Base-by-base conservation (phyloP, 352 stramenopile genomes). In the Phytophthora pluvialis region DNA sequence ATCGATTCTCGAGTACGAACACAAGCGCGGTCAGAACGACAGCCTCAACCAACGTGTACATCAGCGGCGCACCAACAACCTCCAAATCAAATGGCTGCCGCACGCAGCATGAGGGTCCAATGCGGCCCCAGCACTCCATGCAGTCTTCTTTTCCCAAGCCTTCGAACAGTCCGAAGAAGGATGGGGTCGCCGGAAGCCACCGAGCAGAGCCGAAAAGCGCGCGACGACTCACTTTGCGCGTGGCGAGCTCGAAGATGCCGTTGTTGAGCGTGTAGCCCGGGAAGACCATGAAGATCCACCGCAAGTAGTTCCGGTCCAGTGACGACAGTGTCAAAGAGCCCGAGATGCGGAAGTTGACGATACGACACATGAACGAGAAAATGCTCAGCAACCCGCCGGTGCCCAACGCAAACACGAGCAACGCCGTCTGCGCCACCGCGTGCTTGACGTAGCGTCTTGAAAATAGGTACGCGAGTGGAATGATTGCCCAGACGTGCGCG, bases 221-320 rank as follows among this genome's bases (percentile, higher is more conserved):
- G 4, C 54, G 64, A 9, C 81, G 81, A 69, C 74, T 89, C 21
- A 89, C 72, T 66, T 93, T 93, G 43, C 83, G 80, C 12, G 77
- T 90, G 11, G 73, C 74, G 39, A 93, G 73, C 51, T 93, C 80
- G 54, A 84, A 90, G n/a, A 93, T 73, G 15, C 83, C 83, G 31
- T 84, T 83, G 51, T 86, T 90, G 12, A 91, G 40, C 12, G 63
- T 72, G 70, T 93, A 92, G 2, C 77, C 81, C 0, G 83, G 83
- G 53, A 92, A 89, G 3, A 92, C 40, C 61, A 92, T 60, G 59
- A 90, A 92, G 25, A 90, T 46, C 83, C 83, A 92, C 2, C 81
- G 79, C 39, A 93, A 49, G 43, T 90, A 93, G 51, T 88, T 85
- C 3, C 70, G 79, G 47, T 93, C 83, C 3, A 93, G 60, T 2